These are phyloP conservation scores for Eucalyptus sp. DNA, from an alignment of 345 rosid genomes.

Conservation along the genomic window DNA sequence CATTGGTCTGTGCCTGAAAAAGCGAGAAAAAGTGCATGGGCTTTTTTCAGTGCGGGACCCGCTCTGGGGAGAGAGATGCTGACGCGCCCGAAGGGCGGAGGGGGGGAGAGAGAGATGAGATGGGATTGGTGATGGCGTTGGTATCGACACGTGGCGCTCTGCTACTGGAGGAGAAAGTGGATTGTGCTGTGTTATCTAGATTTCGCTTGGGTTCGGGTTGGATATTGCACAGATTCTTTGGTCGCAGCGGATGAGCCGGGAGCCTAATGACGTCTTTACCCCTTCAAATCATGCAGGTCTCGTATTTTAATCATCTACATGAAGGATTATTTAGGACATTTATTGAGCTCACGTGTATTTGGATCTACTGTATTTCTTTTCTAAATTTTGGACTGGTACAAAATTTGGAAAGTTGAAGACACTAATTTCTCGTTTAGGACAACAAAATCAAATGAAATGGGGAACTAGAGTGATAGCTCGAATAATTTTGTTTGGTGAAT, in stretches of 20 bases:
- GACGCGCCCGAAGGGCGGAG: not conserved
- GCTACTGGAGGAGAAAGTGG: constrained; percentile 18
- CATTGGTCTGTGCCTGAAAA: not conserved
- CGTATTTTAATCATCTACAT: not conserved
- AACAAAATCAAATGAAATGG: not conserved
- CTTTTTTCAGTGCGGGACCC: not conserved
- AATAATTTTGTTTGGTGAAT: not conserved
- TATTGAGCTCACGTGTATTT: not conserved
- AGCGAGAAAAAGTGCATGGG: not conserved
- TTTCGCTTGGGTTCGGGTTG: constrained; percentile 15
- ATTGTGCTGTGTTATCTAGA: constrained; percentile 48
- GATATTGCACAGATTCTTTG: not conserved
- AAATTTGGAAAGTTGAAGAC: not conserved
- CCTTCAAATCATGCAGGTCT: not conserved
- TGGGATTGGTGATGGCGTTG: constrained; percentile 1
- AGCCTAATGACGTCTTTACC: not conserved
- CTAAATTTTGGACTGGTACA: not conserved
- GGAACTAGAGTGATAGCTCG: not conserved
- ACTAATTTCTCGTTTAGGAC: not conserved
- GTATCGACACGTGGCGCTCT: constrained; percentile 20
- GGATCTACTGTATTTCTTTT: not conserved
- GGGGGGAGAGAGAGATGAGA: not conserved
- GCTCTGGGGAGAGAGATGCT: not conserved
- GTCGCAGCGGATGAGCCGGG: not conserved
- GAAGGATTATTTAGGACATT: not conserved